Percentiles rank a stretch among this genome's conserved stretches.
Evolutionary conservation across 2,329 filamentous ascomycete species (phyloP).

Genomic region (Beauveria scarabaeidicola): DNA sequence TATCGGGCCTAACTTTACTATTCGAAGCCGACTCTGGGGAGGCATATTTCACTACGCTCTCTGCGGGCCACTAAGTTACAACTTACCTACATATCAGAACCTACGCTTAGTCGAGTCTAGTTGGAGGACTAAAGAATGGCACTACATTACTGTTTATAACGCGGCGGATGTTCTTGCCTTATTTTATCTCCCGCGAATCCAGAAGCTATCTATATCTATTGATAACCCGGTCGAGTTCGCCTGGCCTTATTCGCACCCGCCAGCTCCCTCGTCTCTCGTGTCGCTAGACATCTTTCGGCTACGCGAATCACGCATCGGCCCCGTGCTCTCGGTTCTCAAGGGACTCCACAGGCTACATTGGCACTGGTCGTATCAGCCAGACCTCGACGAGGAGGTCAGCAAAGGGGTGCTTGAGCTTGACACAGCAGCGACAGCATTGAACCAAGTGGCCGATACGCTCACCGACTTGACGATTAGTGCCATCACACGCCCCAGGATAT

Average conservation of each 20-base stretch:
- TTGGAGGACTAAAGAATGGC: not conserved
- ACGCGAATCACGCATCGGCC: not conserved
- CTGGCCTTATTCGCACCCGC: not conserved
- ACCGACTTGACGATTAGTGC: not conserved
- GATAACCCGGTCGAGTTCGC: not conserved
- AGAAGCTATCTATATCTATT: not conserved
- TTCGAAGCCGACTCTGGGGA: not conserved
- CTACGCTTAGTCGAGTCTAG: not conserved
- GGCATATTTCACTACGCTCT: not conserved
- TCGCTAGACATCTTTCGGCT: not conserved
- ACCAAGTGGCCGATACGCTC: not conserved
- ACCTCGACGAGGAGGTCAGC: not conserved
- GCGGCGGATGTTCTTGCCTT: not conserved
- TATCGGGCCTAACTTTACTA: not conserved
- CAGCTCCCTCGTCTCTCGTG: not conserved
- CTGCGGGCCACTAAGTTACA: not conserved
- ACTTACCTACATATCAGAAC: not conserved
- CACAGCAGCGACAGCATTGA: not conserved
- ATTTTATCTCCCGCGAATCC: not conserved
- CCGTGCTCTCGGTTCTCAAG: not conserved
- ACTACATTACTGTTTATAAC: not conserved
- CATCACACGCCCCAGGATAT: not conserved
- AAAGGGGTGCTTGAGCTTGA: not conserved
- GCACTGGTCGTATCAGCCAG: conserved; percentile 1
- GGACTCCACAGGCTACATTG: not conserved